Evolutionary conservation across 441 rosid genomes (phyloP), one percentile per base, ranked within the genome.

Genomic region (Iberis amara): DNA sequence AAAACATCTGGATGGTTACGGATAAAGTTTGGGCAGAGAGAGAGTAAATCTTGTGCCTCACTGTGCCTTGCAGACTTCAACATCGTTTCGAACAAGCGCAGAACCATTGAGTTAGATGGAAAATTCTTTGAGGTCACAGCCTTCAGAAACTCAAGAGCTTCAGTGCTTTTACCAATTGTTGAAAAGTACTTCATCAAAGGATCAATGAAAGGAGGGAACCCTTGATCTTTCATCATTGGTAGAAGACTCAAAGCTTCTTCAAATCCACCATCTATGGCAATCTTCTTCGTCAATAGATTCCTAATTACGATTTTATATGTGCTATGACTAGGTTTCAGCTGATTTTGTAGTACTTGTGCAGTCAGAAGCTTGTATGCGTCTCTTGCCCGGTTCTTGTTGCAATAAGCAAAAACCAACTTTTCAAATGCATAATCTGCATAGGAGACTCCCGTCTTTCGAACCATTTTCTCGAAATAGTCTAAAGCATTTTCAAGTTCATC

Each of bases 1-100:
- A 86, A 69, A 62, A 86, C 82, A 75, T 89, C 96, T 7, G 90
- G 79, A 70, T 78, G 72, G 73, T 77, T 76, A 27, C 92, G 94
- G 67, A 88, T 59, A 57, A 62, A 65, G 39, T 64, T 58, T 8
- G 96, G 97, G 69, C 92, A 86, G 41, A 75, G 61, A 28, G 85
- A 72, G 64, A 89, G 70, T 51, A 83, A 65, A 72, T 82, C 89
- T 27, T 82, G 96, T 26, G 96, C 96, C 61, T 74, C 79, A 6
- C 62, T 65, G 36, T 64, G 78, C 75, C 88, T 84, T 38, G 78
- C 69, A 53, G 83, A 76, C 68, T 79, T 74, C 64, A 81, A 52
- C 71, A 79, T 71, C 27, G 82, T 81, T 75, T 79, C 78, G 12
- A 92, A 86, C 52, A 84, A 11, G 7, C 11, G 71, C 32, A 82